A percentile compares a stretch with the other conserved stretches of the same genome.
Conservation (phyloP, 352 stramenopile species). For the Phytophthora pisi region DNA sequence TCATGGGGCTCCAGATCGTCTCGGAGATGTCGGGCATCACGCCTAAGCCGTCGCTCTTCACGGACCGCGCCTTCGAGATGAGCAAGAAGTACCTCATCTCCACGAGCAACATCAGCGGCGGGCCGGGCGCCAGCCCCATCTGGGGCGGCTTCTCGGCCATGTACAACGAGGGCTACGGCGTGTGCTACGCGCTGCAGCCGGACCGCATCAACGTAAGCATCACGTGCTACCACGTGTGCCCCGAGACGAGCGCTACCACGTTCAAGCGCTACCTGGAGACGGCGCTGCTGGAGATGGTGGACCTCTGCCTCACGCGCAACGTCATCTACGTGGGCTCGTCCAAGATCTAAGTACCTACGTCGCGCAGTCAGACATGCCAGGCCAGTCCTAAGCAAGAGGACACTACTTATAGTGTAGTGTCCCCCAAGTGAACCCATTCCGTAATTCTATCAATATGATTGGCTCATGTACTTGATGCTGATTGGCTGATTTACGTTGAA, state of each 20-base stretch:
- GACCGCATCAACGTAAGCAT: slow-evolving; percentile 96
- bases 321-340: slow-evolving; percentile 90
- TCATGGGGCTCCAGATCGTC: slow-evolving; percentile 96
- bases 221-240: slow-evolving; percentile 86
- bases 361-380: neutral
- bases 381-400: neutral
- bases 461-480: slow-evolving; percentile 9
- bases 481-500: slow-evolving; percentile 23
- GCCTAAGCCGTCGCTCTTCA: slow-evolving; percentile 91
- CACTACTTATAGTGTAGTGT: neutral
- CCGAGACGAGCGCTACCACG: slow-evolving; percentile 77
- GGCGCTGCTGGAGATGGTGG: slow-evolving; percentile 95
- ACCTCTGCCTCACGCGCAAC: slow-evolving; percentile 90
- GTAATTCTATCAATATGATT: slow-evolving; percentile 37
- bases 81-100: slow-evolving; percentile 96
- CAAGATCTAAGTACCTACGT: slow-evolving; percentile 67
- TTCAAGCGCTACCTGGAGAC: slow-evolving; percentile 94
- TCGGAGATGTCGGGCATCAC: slow-evolving; percentile 91
- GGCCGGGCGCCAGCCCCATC: slow-evolving; percentile 93
- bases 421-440: slow-evolving; percentile 13
- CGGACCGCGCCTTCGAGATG: slow-evolving; percentile 91
- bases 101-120: slow-evolving; percentile 95
- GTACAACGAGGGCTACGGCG: slow-evolving; percentile 94
- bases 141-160: slow-evolving; percentile 97
- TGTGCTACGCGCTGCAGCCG: slow-evolving; percentile 96